Base-by-base conservation (phyloP, 371 early-diverging fungal species). In the Mortierella sp. region DNA sequence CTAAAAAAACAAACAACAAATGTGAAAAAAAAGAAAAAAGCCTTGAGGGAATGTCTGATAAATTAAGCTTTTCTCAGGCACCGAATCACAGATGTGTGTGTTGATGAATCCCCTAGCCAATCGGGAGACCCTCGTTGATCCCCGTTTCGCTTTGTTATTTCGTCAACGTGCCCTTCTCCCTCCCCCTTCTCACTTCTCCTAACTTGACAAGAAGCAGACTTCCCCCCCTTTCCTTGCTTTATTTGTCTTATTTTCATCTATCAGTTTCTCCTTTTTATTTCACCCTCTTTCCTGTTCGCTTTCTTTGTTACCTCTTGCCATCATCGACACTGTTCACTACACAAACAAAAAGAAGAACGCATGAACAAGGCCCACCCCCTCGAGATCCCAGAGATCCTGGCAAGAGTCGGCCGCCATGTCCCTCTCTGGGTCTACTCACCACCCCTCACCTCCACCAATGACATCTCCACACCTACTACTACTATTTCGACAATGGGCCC, bases 371-470 rank as follows among this genome's bases (percentile, higher is more conserved):
- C 50, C 37, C 63, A 74, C 52, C 74, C 77, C 6, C 71, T 71
- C 71, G 77, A 76, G 50, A 76, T 76, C 52, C 77, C 77, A 48
- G 77, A 76, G 66, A 71, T 76, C 63, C 67, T 76, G 31, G 53
- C 66, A 19, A 70, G 66, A 40, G 71, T 76, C 13, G 77, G 71
- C 6, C 71, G 71, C 34, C 66, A 71, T 61, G 58, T 76, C 2
- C 77, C 77, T 2, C 66, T 71, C 34, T 76, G 77, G 77, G 66
- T 66, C 47, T 45, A 76, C 76, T 24, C 55, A 41, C 41, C 16
- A 19, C 55, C 24, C 41, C 31, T 34, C 37, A 64, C n/a, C 24
- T 58, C 61, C 43, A 47, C 44, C 43, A 66, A 47, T 6, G 37
- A 34, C 40, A 37, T 31, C 39, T 19, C 52, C 40, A 39, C 71